A percentile compares a stretch with the other conserved stretches of the same genome.
Conservation (phyloP, 352 stramenopile species). For the Phytopythium cucurbitacearum region DNA sequence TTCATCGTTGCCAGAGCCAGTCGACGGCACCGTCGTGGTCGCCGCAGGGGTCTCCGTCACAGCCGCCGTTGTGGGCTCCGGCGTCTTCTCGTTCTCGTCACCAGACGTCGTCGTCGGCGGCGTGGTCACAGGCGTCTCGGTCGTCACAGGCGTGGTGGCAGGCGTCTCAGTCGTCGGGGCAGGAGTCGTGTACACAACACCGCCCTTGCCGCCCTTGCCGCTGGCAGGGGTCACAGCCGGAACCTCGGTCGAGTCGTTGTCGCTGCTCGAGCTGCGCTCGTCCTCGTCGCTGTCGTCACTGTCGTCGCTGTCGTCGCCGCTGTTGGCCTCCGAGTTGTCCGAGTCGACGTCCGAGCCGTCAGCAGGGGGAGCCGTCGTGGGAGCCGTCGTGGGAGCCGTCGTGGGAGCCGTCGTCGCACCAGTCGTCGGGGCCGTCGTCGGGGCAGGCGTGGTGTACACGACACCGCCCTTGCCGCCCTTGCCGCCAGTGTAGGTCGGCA, state of each 20-base stretch:
- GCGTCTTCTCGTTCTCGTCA: not conserved
- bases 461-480: constrained; percentile 2
- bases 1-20: not conserved
- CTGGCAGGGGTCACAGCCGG: not conserved
- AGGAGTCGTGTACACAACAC: not conserved
- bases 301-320: constrained; percentile 2
- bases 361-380: not conserved
- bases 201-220: not conserved
- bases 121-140: not conserved
- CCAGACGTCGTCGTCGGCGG: not conserved
- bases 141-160: constrained; percentile 1
- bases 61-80: not conserved
- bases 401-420: not conserved
- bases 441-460: not conserved
- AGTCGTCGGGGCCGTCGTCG: not conserved
- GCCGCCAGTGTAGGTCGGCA: not conserved
- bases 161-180: not conserved
- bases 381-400: not conserved
- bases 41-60: not conserved
- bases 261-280: not conserved
- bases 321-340: constrained; percentile 1
- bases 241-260: not conserved
- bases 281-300: not conserved
- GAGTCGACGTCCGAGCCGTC: constrained; percentile 1
- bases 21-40: not conserved